Evolutionary conservation across 2,329 filamentous ascomycete species (phyloP).

Genomic region (Fusarium decemcellulare): DNA sequence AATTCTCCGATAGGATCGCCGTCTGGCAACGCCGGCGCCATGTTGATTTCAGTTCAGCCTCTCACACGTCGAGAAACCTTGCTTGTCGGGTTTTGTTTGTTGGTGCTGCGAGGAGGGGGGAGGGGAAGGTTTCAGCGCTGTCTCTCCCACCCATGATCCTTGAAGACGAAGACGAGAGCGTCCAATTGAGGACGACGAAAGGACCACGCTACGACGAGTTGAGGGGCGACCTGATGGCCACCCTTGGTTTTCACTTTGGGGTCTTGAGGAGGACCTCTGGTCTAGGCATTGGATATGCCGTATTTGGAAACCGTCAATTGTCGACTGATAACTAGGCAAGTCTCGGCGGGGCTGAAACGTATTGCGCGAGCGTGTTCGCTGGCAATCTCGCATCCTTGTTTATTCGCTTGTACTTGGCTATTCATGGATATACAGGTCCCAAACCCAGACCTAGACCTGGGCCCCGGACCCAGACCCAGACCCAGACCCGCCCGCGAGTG

Average conservation of each 20-base stretch:
- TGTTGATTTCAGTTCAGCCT: conserved; percentile 32
- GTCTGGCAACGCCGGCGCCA: conserved; percentile 26
- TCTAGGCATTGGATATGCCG: conserved; percentile 12
- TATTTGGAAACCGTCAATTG: conserved; percentile 12
- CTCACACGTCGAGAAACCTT: conserved; percentile 25
- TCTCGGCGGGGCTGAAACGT: conserved; percentile 35
- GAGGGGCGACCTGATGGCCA: not conserved
- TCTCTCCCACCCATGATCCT: conserved; percentile 32
- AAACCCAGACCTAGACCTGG: no score
- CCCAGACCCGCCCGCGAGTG: conserved; percentile 18
- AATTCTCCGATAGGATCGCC: conserved; percentile 42
- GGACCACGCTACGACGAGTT: conserved; percentile 14
- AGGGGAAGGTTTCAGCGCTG: conserved; percentile 11
- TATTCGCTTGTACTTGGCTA: conserved; percentile 12
- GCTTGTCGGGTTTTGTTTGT: conserved; percentile 26
- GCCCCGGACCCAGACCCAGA: no score
- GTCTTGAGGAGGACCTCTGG: not conserved
- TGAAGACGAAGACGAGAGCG: conserved; percentile 3
- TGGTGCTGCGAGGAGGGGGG: conserved; percentile 9
- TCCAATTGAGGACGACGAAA: conserved; percentile 25
- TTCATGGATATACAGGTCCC: conserved; percentile 13
- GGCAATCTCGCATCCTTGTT: conserved; percentile 29
- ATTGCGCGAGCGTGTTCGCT: conserved; percentile 13
- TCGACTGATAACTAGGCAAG: not conserved
- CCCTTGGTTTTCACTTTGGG: not conserved